These are phyloP conservation scores for Stentor roeselii DNA, from an alignment of 73 alveolate species.

Conservation along the genomic window DNA sequence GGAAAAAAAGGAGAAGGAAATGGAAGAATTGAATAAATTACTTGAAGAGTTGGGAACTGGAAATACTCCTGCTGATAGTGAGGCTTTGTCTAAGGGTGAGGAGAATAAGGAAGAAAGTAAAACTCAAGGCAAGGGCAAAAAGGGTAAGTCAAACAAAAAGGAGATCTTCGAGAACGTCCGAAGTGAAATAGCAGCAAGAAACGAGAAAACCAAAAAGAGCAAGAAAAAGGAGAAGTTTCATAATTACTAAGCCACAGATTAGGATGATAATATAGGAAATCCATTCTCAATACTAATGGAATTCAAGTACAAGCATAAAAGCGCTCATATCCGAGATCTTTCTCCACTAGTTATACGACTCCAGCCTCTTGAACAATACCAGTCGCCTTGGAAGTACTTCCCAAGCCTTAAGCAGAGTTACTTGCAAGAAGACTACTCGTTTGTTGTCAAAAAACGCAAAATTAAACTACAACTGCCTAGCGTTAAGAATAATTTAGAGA, in stretches of 20 bases:
- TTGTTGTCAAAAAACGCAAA: not conserved
- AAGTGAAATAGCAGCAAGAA: conserved; percentile 8
- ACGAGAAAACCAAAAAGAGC: not conserved
- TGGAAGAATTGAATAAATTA: not conserved
- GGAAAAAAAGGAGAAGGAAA: not conserved
- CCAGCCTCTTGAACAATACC: not conserved
- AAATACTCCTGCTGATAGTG: not conserved
- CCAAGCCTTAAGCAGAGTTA: not conserved
- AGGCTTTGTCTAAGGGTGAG: conserved; percentile 13
- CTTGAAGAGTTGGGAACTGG: conserved; percentile 15
- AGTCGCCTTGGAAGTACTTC: not conserved
- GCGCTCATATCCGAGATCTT: too few species aligned
- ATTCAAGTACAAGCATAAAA: too few species aligned
- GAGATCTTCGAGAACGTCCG: conserved; percentile 13
- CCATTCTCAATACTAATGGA: too few species aligned
- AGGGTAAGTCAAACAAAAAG: not conserved
- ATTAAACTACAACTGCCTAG: not conserved
- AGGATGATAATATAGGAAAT: too few species aligned
- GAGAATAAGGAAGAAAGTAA: not conserved
- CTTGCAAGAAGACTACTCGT: not conserved
- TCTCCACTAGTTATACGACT: not conserved
- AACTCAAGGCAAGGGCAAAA: not conserved
- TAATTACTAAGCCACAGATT: conserved; percentile 5
- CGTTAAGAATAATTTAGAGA: too few species aligned
- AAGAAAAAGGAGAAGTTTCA: conserved; percentile 1